phyloP scores from a whole-genome alignment of 768 basidiomycete genomes.

The Mycena indigotica region DNA sequence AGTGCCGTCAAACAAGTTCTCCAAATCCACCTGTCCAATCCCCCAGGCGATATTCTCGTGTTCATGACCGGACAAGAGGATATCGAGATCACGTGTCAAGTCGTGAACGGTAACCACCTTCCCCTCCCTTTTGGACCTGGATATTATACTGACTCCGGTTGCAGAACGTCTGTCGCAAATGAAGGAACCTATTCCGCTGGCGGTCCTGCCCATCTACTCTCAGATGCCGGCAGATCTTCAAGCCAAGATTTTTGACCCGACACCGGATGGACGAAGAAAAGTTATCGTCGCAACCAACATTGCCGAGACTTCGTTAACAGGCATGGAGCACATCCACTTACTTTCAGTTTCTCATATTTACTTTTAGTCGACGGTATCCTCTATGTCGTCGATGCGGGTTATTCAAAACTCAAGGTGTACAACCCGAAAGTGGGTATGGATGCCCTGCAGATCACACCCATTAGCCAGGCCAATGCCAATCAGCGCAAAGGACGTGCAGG shows the following conservation, averaged over 20 bases:
- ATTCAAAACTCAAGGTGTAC: constrained; percentile 97
- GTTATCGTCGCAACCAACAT: constrained; percentile 99
- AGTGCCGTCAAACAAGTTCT: constrained; percentile 97
- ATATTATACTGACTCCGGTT: constrained; percentile 3
- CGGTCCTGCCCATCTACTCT: constrained; percentile 97
- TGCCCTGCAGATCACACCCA: constrained; percentile 96
- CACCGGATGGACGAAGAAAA: constrained; percentile 90
- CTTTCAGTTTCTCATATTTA: constrained; percentile 4
- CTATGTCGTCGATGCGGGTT: constrained; percentile 95
- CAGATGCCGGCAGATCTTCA: constrained; percentile 99
- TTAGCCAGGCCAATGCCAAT: constrained; percentile 97
- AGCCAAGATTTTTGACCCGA: constrained; percentile 96
- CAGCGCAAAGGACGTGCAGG: constrained; percentile 97
- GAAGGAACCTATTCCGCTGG: constrained; percentile 85
- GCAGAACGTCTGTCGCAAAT: constrained; percentile 88
- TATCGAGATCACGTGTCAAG: constrained; percentile 96
- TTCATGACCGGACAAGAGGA: constrained; percentile 99
- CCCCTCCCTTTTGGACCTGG: background rate
- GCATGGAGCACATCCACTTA: constrained; percentile 47
- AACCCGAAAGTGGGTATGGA: constrained; percentile 99
- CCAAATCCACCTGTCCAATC: constrained; percentile 92
- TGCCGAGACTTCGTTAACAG: constrained; percentile 95
- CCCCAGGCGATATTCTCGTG: constrained; percentile 92
- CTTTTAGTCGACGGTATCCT: constrained; percentile 90
- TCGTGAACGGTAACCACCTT: constrained; percentile 69